These are phyloP conservation scores for Pseudocercospora musae DNA, from an alignment of 2,329 filamentous ascomycete species.

Conservation along the genomic window DNA sequence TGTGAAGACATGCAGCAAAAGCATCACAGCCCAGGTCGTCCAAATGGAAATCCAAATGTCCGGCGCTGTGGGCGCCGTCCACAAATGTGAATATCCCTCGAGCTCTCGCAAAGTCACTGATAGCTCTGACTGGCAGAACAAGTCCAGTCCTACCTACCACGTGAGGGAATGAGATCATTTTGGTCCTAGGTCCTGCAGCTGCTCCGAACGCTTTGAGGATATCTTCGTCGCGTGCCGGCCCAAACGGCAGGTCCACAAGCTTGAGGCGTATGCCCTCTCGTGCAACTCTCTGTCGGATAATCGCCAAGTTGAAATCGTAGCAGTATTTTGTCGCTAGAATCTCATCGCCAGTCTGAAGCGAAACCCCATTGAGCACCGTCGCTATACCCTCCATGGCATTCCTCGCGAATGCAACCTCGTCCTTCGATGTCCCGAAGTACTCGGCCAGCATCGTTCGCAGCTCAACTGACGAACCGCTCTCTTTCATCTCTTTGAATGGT, in stretches of 20 bases:
- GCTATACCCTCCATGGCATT: constrained; percentile 1
- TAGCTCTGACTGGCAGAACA: background rate
- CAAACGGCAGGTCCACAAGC: background rate
- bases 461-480: background rate
- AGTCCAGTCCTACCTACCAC: background rate
- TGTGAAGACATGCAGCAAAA: background rate
- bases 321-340: background rate
- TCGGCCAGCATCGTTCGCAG: background rate
- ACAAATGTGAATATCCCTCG: background rate
- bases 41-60: background rate
- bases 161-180: background rate
- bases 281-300: background rate
- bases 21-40: background rate
- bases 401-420: background rate
- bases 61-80: background rate
- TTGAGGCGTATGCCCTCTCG: background rate
- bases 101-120: background rate
- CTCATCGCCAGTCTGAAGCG: background rate
- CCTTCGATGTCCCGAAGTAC: background rate
- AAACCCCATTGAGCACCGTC: background rate
- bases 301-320: constrained; percentile 1
- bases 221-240: background rate
- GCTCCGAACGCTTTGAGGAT: background rate
- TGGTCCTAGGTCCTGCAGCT: background rate
- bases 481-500: constrained; percentile 1